Conservation (phyloP, 805 yeast genomes). For the Saturnispora diversa region DNA sequence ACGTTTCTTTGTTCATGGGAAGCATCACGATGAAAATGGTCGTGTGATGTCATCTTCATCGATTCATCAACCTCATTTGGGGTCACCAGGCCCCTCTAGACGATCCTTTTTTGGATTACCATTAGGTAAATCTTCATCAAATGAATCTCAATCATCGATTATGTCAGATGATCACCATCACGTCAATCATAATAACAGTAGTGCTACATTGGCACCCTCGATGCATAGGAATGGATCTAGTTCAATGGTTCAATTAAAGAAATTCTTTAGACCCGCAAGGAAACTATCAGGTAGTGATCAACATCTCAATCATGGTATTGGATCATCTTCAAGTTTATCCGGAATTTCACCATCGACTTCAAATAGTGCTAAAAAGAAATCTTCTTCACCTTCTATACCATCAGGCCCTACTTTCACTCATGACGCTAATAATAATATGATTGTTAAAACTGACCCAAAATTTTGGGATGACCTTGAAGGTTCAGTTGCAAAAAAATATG, state of each 20-base stretch:
- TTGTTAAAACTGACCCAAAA: constrained; percentile 30
- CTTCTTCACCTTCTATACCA: constrained; percentile 15
- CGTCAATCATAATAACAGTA: constrained; percentile 3
- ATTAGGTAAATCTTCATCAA: constrained; percentile 25
- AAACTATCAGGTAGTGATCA: constrained; percentile 22
- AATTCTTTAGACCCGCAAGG: constrained; percentile 55
- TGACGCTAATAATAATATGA: constrained; percentile 34
- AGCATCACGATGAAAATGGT: constrained; percentile 8
- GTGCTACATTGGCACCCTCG: constrained; percentile 16
- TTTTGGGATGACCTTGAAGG: constrained; percentile 46
- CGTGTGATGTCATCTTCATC: constrained; percentile 16
- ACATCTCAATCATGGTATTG: constrained; percentile 1
- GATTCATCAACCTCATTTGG: constrained; percentile 10
- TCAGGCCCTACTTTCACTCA: constrained; percentile 33
- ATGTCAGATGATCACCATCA: constrained; percentile 23
- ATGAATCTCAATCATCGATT: constrained; percentile 21
- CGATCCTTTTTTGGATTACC: constrained; percentile 27
- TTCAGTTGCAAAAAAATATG: constrained; percentile 51
- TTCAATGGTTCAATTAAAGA: constrained; percentile 63
- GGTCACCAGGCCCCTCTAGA: constrained; percentile 18
- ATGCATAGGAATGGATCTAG: constrained; percentile 14
- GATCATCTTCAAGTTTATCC: constrained; percentile 1
- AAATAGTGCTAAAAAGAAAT: neutral
- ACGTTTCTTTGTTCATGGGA: constrained; percentile 14
- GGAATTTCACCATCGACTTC: constrained; percentile 9